Evolutionary conservation across 2,329 filamentous ascomycete genomes (phyloP), one percentile per base, ranked within the genome.

Genomic region (Leptographium flavum): DNA sequence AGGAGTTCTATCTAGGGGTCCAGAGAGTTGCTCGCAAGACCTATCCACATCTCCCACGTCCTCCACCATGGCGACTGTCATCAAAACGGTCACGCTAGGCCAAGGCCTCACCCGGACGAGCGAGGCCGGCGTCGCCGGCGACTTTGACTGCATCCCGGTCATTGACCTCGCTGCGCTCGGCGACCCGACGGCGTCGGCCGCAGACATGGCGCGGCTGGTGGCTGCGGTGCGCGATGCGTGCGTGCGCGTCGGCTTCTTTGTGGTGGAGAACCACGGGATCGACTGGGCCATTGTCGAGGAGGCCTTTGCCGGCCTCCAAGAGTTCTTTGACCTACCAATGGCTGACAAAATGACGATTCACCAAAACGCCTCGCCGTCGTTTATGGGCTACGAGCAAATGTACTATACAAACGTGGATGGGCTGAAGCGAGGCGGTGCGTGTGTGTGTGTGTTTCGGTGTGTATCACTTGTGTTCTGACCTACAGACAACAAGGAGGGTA

Each of bases 331-430:
- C 7, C 19, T 44, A 17, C 33, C 33, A 8, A n/a, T 38, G 33
- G 42, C 30, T 4, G n/a, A 38, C 4, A 44, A 44, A n/a, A 44
- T 44, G 37, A 23, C 13, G 17, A 23, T 31, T 17, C 28, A 39
- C 21, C 35, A 45, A 22, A 19, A 39, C 15, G 21, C 15, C 13
- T 27, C 27, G 13, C 28, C 27, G 15, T 45, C 28, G 13, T 45
- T 25, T n/a, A 39, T 45, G 37, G 36, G 43, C 14, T 45, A 45
- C 15, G 43, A 45, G n/a, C 43, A 39, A n/a, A 14, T 21, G 15
- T 39, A 45, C 22, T 40, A 45, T 27, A 45, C 28, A 15, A 39
- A 40, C 17, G 43, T 45, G 4, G 43, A 28, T 10, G 17, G 28
- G n/a, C n/a, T 32, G 36, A 22, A 10, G n/a, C 31, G 33, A 30